A percentile compares a stretch with the other conserved stretches of the same genome.
Conservation (phyloP, 257 asterid genomes). For the Perilla frutescens region DNA sequence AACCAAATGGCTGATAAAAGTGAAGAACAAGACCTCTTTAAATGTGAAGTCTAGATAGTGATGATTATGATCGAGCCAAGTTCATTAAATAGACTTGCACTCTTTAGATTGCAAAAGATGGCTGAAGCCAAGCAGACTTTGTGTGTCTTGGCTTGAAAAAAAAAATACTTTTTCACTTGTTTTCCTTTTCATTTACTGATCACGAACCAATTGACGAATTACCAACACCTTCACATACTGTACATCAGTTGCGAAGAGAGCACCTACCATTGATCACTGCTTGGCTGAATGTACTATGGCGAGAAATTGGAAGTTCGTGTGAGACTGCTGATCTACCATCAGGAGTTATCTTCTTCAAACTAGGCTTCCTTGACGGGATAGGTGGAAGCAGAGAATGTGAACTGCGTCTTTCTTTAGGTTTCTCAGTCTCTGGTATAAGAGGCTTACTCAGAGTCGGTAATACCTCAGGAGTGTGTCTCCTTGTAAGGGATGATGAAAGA, state of each 20-base stretch:
- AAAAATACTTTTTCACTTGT: too few species aligned
- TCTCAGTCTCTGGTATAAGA: conserved; percentile 64
- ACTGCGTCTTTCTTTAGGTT: conserved; percentile 58
- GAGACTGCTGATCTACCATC: conserved; percentile 61
- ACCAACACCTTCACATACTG: neutral
- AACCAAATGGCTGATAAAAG: neutral
- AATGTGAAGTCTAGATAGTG: neutral
- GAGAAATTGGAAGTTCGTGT: conserved; percentile 62
- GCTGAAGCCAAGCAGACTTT: too few species aligned
- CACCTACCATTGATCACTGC: conserved; percentile 77
- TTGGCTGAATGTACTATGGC: conserved; percentile 76
- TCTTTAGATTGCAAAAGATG: neutral
- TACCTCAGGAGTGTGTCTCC: conserved; percentile 81
- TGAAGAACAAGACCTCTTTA: neutral
- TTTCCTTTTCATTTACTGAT: too few species aligned
- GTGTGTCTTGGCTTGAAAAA: too few species aligned
- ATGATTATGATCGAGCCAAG: neutral
- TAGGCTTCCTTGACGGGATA: conserved; percentile 60
- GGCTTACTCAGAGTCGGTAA: conserved; percentile 76
- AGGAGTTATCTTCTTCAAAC: conserved; percentile 45
- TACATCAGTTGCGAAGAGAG: neutral
- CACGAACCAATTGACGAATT: too few species aligned
- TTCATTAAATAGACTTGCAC: neutral
- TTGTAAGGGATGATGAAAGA: conserved; percentile 65
- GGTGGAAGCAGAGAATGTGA: conserved; percentile 70